Conservation (phyloP, 441 rosid genomes). For the Syzygium malaccense region DNA sequence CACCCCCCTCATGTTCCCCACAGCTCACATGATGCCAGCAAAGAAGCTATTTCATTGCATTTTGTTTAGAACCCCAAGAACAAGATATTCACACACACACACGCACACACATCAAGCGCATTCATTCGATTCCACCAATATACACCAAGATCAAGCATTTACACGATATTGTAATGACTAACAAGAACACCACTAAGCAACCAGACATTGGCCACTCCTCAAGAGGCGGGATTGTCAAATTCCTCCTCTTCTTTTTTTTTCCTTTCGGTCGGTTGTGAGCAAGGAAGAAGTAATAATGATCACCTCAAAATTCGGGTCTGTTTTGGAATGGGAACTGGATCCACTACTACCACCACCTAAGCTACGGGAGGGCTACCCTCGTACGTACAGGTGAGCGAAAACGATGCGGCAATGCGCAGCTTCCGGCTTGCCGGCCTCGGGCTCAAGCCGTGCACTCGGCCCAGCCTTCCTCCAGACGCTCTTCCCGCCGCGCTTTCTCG, state of each 20-base stretch:
- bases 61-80: not conserved
- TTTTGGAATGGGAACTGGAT: not conserved
- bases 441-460: constrained; percentile 26
- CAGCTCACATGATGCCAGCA: not conserved
- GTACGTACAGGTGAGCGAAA: not conserved
- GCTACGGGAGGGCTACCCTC: not conserved
- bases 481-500: constrained; percentile 9
- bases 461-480: constrained; percentile 41
- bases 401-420: not conserved
- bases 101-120: not conserved
- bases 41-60: not conserved
- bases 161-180: not conserved
- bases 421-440: not conserved
- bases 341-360: not conserved
- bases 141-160: not conserved
- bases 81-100: not conserved
- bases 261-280: not conserved
- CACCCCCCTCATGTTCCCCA: not conserved
- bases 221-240: not conserved
- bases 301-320: not conserved
- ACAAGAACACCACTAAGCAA: not conserved
- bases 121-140: not conserved
- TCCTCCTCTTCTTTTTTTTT: not conserved
- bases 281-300: not conserved
- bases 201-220: not conserved